Evolutionary conservation across 1,284 basidiomycete species (phyloP), one percentile per base, ranked within the genome.

Genomic region (Ganoderma meredithae): DNA sequence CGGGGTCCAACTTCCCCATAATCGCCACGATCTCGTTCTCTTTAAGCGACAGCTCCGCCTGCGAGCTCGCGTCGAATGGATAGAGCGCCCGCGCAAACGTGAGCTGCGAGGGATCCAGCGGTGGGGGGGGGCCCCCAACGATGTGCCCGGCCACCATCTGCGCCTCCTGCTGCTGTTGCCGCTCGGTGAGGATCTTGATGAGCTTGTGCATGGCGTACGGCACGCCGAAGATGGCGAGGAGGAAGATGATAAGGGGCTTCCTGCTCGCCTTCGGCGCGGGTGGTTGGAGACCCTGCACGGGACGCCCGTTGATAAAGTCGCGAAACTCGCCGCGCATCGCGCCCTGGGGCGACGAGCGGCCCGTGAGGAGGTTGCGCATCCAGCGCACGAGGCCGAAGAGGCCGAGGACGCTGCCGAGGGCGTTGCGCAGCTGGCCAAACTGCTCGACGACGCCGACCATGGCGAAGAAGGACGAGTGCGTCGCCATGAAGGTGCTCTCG

Each of bases 381-480:
- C 95, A 96, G 53, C 95, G 84, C 6, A 98, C 79, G 43, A 99
- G 86, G 2, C 96, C 95, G 76, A 98, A 97, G 64, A 99, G 83
- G 55, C 95, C 95, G 2, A 99, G 86, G 1, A 99, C 95, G 78
- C 97, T 95, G 43, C 96, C 96, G 15, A 99, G 87, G 36, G 96
- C 97, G 74, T 96, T 94, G 63, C 96, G 89, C 56, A 99, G 87
- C 74, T 94, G 92, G 9, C 92, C 91, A 76, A 99, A 94, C 79
- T 99, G 98, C 77, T 99, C 97, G 49, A 97, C 89, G 36, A 99
- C 97, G 70, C 96, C 96, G 65, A 99, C 96, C 94, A 99, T 98
- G 69, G 97, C 97, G 79, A 99, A 99, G 84, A 99, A 99, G 55
- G 91, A 94, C 4, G 95, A 96, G 81, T 99, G 98, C 0, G 98